These are phyloP conservation scores for Naganishia albida DNA, from an alignment of 1,284 basidiomycete genomes.

Conservation along the genomic window DNA sequence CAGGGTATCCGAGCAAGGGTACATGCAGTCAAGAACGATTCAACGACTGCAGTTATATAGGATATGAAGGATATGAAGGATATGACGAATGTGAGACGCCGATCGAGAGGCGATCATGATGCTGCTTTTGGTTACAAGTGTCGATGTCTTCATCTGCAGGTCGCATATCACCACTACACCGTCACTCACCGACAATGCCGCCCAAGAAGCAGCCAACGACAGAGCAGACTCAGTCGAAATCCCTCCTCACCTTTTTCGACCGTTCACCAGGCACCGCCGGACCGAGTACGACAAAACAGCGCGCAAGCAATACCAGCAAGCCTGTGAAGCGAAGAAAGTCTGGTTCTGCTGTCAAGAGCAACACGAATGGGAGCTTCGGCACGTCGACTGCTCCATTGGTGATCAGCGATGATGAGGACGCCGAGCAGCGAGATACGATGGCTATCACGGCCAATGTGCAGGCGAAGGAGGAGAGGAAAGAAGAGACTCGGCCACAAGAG, in stretches of 20 bases:
- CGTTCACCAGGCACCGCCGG: background rate
- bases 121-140: too few relatives aligned
- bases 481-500: background rate
- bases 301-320: background rate
- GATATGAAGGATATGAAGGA: too few relatives aligned
- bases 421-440: background rate
- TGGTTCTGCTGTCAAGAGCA: background rate
- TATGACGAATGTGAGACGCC: slow-evolving; percentile 22
- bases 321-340: background rate
- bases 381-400: slow-evolving; percentile 13
- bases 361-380: background rate
- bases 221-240: slow-evolving; percentile 12
- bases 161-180: background rate
- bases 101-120: background rate
- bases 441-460: background rate
- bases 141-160: too few relatives aligned
- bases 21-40: too few relatives aligned
- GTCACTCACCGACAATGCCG: slow-evolving; percentile 5
- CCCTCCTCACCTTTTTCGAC: slow-evolving; percentile 19
- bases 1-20: too few relatives aligned
- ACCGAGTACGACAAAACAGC: background rate
- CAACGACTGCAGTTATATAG: too few relatives aligned
- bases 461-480: background rate
- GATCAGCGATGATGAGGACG: slow-evolving; percentile 18
- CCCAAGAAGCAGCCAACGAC: slow-evolving; percentile 8